Base-by-base conservation (phyloP, 192 early-diverging fungal species). In the Mortierella alpina region DNA sequence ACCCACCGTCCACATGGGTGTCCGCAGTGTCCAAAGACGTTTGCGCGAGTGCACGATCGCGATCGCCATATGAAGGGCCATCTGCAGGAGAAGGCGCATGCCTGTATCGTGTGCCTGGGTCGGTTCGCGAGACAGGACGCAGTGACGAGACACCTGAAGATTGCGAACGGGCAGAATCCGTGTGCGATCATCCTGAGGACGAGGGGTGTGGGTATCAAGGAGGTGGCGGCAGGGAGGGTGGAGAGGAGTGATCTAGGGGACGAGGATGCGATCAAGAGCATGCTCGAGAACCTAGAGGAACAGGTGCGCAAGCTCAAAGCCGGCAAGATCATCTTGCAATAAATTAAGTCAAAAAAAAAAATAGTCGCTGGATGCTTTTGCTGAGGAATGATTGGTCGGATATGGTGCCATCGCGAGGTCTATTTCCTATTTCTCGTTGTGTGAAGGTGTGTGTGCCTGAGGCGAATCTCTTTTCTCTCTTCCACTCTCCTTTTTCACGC, bases 41-140 rank as follows among this genome's bases (percentile, higher is more conserved):
- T 97, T 85, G 90, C 94, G 12, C 88, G 96, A 4, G 92, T 95
- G 79, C 95, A 97, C 66, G 96, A 82, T 45, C 66, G 91, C 15
- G 90, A 93, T 61, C 84, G 93, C 0, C 93, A 95, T 73, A 78
- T 85, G 67, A 91, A 90, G 75, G 90, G 92, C 5, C 93, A 95
- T 75, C 84, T 86, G 31, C 87, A 86, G 4, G 77, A 86, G 50
- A 95, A 93, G 77, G 91, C 92, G 7, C 87, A 90, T 68, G 84
- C 72, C 22, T 95, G 93, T 64, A 70, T 84, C 12, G 86, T 86
- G 7, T 95, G 93, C 66, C 90, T 87, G 8, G 91, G 91, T 59
- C 84, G 77, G 51, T 95, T 95, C 83, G 79, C 72, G 5, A 40
- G 79, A 18, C 72, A 73, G 23, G 79, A 82, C 31, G 79, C 79